Evolutionary conservation across 208 protist species (phyloP), one percentile per base, ranked within the genome.

Genomic region (Endotrypanum monterogeii): DNA sequence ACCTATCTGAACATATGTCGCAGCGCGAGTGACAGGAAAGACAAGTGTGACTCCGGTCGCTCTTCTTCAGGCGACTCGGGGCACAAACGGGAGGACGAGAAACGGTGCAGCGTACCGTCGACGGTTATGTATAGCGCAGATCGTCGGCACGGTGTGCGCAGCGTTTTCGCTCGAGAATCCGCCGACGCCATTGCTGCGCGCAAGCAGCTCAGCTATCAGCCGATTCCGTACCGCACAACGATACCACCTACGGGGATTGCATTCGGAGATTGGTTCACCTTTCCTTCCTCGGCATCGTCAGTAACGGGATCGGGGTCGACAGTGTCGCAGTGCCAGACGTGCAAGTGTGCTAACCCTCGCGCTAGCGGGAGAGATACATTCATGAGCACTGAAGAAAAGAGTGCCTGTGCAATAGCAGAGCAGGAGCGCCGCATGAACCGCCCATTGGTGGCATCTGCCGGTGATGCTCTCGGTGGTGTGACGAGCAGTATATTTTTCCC

Each of bases 81-180:
- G 18, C 3, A 50, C 32, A 30, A 41, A 39, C 6, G 51, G 3
- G 66, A 50, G 20, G 20, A 16, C 50, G n/a, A 56, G 18, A 4
- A 39, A 18, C 66, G 28, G 51, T 32, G 20, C 32, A 50, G n/a
- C 44, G 50, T 50, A 28, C 32, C 54, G 25, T 8, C 18, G 6
- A 48, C 73, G 23, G 50, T 80, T 52, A 91, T 88, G 76, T 94
- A 95, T 76, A 86, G 86, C 63, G 89, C 83, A 1, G 89, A 89
- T 61, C 82, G 86, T 35, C 56, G 71, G 16, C 78, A 77, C 54
- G 91, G 88, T 4, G 83, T 96, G 61, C 93, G 93, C 52, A 94
- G 88, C 67, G 83, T 93, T 20, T 97, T 97, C 67, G 69, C 72
- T 16, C 91, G 89, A 54, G 93, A 97, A 75, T 83, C 87, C 8